Conservation (phyloP, 2,329 filamentous ascomycete genomes). For the Paraconiothyrium sp. region DNA sequence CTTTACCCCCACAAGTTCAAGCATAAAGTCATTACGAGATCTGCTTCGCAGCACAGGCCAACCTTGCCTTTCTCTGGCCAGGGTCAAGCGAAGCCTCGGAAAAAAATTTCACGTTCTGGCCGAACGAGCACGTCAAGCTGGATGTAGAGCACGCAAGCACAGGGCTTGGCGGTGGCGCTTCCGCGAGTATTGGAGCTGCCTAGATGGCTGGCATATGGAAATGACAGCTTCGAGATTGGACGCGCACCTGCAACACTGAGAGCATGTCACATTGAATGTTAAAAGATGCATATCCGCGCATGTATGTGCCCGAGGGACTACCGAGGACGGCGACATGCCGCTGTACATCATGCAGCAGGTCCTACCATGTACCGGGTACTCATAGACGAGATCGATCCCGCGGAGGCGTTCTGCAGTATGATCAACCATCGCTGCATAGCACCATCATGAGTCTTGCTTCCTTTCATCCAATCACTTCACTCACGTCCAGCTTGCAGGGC, state of each 20-base stretch:
- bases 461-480: no score
- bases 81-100: background rate
- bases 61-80: background rate
- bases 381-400: background rate
- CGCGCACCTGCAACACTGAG: background rate
- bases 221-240: background rate
- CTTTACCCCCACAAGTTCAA: background rate
- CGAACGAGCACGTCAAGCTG: background rate
- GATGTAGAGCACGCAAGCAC: background rate
- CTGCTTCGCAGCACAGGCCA: background rate
- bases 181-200: background rate
- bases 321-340: background rate
- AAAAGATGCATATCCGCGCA: background rate
- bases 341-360: background rate
- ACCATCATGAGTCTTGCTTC: background rate
- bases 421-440: background rate
- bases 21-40: background rate
- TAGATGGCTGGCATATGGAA: background rate
- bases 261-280: background rate
- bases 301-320: background rate
- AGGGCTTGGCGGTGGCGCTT: constrained; percentile 2
- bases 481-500: no score
- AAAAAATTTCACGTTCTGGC: background rate
- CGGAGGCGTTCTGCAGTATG: background rate
- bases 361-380: background rate